A percentile compares a stretch with the other conserved stretches of the same genome.
Evolutionary conservation across 768 basidiomycete species (phyloP).

Genomic region (Fistulinella prunicolor): DNA sequence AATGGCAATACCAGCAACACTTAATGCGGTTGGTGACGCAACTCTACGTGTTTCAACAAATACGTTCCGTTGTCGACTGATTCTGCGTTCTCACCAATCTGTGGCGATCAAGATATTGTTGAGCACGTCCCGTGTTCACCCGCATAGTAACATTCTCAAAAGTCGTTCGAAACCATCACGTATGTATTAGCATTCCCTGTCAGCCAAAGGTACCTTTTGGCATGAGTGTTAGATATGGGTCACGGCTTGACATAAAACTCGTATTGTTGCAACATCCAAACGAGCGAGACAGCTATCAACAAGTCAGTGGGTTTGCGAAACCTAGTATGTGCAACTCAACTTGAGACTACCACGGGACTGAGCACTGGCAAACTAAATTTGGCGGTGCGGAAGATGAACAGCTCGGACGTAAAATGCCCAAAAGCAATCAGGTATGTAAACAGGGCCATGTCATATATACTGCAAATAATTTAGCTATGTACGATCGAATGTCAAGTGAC

Average conservation of each 20-base stretch:
- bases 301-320: constrained; percentile 6
- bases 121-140: constrained; percentile 7
- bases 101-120: background rate
- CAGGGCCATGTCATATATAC: constrained; percentile 87
- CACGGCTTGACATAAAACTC: constrained; percentile 64
- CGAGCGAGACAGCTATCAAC: constrained; percentile 55
- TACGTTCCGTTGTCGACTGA: constrained; percentile 1
- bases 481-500: background rate
- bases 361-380: constrained; percentile 57
- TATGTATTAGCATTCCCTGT: background rate
- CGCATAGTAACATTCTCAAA: constrained; percentile 1
- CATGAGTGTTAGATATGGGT: background rate
- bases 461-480: constrained; percentile 32
- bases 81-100: background rate
- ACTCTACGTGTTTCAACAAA: constrained; percentile 13
- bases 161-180: background rate
- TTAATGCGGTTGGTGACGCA: background rate
- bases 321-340: constrained; percentile 49
- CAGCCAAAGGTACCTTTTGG: background rate
- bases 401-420: constrained; percentile 84
- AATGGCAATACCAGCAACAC: background rate
- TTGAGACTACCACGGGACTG: constrained; percentile 79
- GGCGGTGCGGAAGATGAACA: constrained; percentile 77
- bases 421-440: constrained; percentile 89
- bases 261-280: constrained; percentile 88